Evolutionary conservation across 768 basidiomycete species (phyloP).

Genomic region (Coprinellus micaceus): DNA sequence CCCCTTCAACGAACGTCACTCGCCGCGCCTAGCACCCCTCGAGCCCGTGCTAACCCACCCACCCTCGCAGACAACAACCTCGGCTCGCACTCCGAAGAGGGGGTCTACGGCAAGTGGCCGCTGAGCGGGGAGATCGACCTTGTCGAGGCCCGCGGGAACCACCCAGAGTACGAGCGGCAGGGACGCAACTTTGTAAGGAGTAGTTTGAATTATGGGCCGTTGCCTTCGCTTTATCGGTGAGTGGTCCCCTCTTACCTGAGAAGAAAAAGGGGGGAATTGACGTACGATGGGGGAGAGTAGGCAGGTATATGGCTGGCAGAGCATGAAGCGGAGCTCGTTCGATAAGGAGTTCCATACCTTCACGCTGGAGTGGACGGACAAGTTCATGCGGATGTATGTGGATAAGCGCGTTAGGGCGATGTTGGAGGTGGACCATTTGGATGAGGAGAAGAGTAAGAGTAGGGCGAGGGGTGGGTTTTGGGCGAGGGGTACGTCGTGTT

Average conservation of each 20-base stretch:
- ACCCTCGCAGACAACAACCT: too few species aligned
- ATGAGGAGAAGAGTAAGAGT: slow-evolving; percentile 12
- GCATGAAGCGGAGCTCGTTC: slow-evolving; percentile 38
- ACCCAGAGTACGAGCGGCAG: slow-evolving; percentile 47
- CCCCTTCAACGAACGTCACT: too few species aligned
- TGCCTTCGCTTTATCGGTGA: slow-evolving; percentile 36
- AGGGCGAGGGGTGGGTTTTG: slow-evolving; percentile 35
- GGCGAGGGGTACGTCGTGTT: too few species aligned
- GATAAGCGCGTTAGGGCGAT: slow-evolving; percentile 65
- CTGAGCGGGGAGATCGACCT: slow-evolving; percentile 55
- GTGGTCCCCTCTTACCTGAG: too few species aligned
- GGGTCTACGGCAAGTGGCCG: slow-evolving; percentile 64
- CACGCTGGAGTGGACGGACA: slow-evolving; percentile 70
- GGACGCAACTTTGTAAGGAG: slow-evolving; percentile 58
- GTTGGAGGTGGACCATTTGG: slow-evolving; percentile 55
- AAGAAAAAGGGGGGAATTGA: too few species aligned
- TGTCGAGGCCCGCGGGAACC: slow-evolving; percentile 61
- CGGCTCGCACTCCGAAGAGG: too few species aligned
- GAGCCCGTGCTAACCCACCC: too few species aligned
- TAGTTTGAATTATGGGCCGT: slow-evolving; percentile 66
- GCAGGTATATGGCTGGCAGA: slow-evolving; percentile 65
- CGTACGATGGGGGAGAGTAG: too few species aligned
- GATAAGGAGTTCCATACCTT: slow-evolving; percentile 65
- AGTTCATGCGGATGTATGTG: slow-evolving; percentile 72
- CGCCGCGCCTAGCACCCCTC: too few species aligned